Percentiles rank a stretch among this genome's conserved stretches.
phyloP scores from a whole-genome alignment of 2,329 filamentous ascomycete genomes.

The Trichoderma sp. region DNA sequence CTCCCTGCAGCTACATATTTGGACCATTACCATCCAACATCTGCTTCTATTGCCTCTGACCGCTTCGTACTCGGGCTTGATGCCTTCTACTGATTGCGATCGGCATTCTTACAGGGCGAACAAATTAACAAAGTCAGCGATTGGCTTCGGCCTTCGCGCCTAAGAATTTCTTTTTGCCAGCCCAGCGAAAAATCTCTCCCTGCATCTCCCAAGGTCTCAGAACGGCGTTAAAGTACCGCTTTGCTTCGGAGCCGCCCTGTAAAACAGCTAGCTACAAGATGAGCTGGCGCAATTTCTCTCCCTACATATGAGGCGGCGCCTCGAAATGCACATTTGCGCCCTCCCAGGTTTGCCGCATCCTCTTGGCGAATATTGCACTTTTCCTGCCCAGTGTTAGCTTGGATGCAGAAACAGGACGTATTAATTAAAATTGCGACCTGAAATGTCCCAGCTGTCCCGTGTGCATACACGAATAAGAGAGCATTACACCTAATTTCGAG shows the following conservation, averaged over 20 bases:
- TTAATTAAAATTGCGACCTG: neutral
- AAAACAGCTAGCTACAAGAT: neutral
- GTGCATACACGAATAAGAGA: neutral
- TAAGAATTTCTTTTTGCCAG: neutral
- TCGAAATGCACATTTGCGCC: neutral
- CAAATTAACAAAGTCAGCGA: neutral
- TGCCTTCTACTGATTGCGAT: neutral
- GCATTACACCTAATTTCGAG: neutral
- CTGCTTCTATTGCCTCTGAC: neutral
- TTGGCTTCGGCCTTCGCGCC: neutral
- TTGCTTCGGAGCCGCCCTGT: neutral
- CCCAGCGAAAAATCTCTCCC: neutral
- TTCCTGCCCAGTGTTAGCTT: neutral
- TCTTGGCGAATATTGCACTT: neutral
- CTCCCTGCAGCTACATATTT: neutral
- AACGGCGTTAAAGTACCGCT: neutral
- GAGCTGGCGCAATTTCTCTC: neutral
- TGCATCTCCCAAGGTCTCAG: neutral
- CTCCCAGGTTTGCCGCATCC: neutral
- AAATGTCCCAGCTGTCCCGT: neutral
- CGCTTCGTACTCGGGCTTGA: neutral
- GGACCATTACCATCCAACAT: neutral
- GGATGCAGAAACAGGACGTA: neutral
- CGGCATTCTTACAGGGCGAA: neutral
- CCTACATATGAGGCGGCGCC: neutral